These are phyloP conservation scores for Penicillium hesseltinei DNA, from an alignment of 2,329 filamentous ascomycete genomes.

Conservation along the genomic window DNA sequence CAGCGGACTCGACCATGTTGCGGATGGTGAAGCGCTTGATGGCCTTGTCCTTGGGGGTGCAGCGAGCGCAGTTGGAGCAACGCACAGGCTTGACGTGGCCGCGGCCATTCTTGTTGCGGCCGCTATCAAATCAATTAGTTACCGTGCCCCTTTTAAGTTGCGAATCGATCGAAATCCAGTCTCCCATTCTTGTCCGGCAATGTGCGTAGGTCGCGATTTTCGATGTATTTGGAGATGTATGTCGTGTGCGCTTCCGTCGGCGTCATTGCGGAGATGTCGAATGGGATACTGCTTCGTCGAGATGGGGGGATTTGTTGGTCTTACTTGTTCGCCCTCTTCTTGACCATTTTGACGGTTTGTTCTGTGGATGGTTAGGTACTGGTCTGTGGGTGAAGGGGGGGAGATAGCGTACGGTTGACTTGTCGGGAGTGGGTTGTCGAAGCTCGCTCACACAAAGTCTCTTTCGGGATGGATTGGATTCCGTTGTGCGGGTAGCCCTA, in stretches of 20 bases:
- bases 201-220: conserved; percentile 15
- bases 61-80: conserved; percentile 84
- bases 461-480: conserved; percentile 34
- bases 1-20: conserved; percentile 99
- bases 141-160: conserved; percentile 13
- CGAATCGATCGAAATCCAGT: conserved; percentile 14
- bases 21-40: conserved; percentile 99
- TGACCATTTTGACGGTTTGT: conserved; percentile 66
- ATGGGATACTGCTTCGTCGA: conserved; percentile 26
- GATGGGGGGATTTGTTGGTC: conserved; percentile 32
- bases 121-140: conserved; percentile 56
- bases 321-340: conserved; percentile 74
- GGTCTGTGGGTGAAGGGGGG: conserved; percentile 18
- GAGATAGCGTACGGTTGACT: conserved; percentile 39
- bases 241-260: conserved; percentile 16
- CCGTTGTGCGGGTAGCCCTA: conserved; percentile 42
- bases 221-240: conserved; percentile 1
- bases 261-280: conserved; percentile 29
- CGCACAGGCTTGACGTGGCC: conserved; percentile 99
- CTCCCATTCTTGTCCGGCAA: conserved; percentile 24
- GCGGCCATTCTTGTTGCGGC: conserved; percentile 99
- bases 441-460: conserved; percentile 36
- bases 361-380: conserved; percentile 36
- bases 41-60: conserved; percentile 99
- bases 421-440: conserved; percentile 42